Evolutionary conservation across 208 protist genomes (phyloP).

Genomic region (Leishmania turanica): DNA sequence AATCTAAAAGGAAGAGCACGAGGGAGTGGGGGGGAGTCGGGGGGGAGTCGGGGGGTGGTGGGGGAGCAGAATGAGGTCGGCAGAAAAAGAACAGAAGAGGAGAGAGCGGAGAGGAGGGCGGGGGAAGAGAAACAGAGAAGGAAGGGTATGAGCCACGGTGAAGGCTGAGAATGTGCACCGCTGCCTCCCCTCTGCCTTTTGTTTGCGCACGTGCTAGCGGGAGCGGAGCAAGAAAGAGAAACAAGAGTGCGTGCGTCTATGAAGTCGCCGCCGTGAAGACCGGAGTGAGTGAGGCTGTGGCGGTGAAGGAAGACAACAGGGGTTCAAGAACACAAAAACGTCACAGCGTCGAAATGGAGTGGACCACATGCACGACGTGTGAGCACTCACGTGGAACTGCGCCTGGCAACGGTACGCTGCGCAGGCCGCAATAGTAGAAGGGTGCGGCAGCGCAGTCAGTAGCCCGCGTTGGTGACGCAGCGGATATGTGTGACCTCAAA

Average conservation of each 20-base stretch:
- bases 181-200: background rate
- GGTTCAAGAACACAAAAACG: background rate
- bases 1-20: background rate
- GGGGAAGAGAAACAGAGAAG: background rate
- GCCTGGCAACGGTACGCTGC: background rate
- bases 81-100: background rate
- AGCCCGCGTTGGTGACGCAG: background rate
- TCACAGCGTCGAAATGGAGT: background rate
- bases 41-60: background rate
- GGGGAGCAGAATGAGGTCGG: background rate
- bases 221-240: background rate
- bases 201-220: background rate
- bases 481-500: background rate
- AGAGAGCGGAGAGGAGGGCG: background rate
- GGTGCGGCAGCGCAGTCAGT: background rate
- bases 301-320: background rate
- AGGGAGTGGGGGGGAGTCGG: background rate
- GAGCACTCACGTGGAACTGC: background rate
- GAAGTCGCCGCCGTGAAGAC: background rate
- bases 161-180: background rate
- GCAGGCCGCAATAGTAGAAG: background rate
- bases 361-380: background rate
- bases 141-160: background rate
- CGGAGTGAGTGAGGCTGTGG: background rate
- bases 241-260: background rate